Base-by-base conservation (phyloP, 2,329 filamentous ascomycete species). In the Macrophomina pseudophaseolina region DNA sequence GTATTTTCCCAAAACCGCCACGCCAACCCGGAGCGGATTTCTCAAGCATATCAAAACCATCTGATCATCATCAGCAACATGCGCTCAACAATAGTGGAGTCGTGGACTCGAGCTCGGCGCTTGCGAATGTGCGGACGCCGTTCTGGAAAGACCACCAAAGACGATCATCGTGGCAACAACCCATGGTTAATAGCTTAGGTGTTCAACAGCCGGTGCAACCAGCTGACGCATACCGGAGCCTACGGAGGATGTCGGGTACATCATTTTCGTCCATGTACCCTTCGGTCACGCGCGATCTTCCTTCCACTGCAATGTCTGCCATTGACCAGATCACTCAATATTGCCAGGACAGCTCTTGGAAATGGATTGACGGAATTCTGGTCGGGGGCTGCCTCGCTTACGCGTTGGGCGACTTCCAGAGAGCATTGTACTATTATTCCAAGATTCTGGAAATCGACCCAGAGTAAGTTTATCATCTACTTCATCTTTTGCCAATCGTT, bases 321-420 rank as follows among this genome's bases (percentile, higher is more conserved):
- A 65, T 79, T 18, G 76, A 78, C 48, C 72, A 74, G 5, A 76
- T 79, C 42, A 76, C 73, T 3, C 75, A 75, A 44, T 74, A 75
- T 56, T 78, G 76, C 58, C 73, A 76, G 48, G 80, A 83, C 64
- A 79, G 80, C 52, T 75, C 76, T 44, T 79, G 77, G 77, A 75
- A 72, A 63, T 99, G 95, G 95, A 86, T 93, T 64, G 94, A 98
- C 74, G 95, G 95, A 2, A 94, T 98, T 83, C 83, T 98, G 46
- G 83, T 98, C 6, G 93, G 91, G 46, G 95, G 95, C 2, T 98
- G 95, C 79, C 83, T 99, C 67, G 90, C 94, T 59, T 98, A 98
- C 80, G 94, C 92, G 7, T 81, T 98, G 14, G 92, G 93, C 69
- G 89, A 92, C 74, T 97, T 95, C 74, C 86, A 91, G 69, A 90